phyloP scores from a whole-genome alignment of 2,329 filamentous ascomycete species.

The Diplodia seriata region DNA sequence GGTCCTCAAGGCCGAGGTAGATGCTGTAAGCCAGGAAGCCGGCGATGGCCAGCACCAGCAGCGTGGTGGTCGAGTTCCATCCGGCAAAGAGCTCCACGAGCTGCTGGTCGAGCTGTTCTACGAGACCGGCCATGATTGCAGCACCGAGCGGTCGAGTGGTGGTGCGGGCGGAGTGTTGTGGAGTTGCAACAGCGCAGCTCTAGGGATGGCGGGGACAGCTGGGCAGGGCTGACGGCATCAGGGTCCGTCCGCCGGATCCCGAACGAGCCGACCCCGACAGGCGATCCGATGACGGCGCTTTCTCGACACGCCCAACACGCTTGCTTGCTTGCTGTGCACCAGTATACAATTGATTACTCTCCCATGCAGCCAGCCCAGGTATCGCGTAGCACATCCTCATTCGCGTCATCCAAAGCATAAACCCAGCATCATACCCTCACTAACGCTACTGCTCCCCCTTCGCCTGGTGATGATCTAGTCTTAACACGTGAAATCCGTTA shows the following conservation, averaged over 20 bases:
- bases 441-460: conserved; percentile 28
- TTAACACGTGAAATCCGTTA: conserved; percentile 28
- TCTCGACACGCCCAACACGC: no score
- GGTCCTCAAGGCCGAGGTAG: conserved; percentile 71
- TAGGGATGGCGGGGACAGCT: neutral
- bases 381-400: conserved; percentile 27
- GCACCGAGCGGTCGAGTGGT: conserved; percentile 34
- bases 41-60: conserved; percentile 71
- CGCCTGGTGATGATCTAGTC: conserved; percentile 29
- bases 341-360: conserved; percentile 18
- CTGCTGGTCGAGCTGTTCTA: conserved; percentile 74
- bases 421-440: conserved; percentile 24
- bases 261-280: conserved; percentile 4
- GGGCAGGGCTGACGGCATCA: conserved; percentile 28
- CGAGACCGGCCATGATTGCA: conserved; percentile 51
- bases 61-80: conserved; percentile 83
- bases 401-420: conserved; percentile 21
- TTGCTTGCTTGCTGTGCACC: neutral
- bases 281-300: no score
- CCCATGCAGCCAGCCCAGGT: neutral
- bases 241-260: conserved; percentile 15
- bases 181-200: neutral
- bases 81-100: conserved; percentile 73
- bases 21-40: conserved; percentile 74
- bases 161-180: neutral